Percentiles rank a stretch among this genome's conserved stretches.
Evolutionary conservation across 2,329 filamentous ascomycete genomes (phyloP).

Genomic region (Alternaria hordeiaustralica): DNA sequence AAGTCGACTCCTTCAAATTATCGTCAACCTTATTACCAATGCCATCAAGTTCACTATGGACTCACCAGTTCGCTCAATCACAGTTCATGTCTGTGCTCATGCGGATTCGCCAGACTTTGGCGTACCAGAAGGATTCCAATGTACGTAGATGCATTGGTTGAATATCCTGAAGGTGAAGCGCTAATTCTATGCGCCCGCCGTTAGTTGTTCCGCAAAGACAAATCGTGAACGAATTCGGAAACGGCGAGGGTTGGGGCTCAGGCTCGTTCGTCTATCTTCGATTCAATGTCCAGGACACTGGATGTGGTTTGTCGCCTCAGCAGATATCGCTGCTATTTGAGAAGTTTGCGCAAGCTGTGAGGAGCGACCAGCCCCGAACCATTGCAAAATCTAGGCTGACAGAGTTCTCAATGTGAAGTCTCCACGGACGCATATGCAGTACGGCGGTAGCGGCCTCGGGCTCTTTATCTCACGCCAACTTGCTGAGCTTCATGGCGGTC

Average conservation of each 20-base stretch:
- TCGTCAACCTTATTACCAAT: slow-evolving; percentile 54
- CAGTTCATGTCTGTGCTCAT: slow-evolving; percentile 46
- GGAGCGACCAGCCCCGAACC: not conserved
- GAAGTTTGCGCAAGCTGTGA: slow-evolving; percentile 37
- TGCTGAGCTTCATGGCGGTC: slow-evolving; percentile 45
- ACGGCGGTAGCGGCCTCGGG: slow-evolving; percentile 46
- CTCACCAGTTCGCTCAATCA: slow-evolving; percentile 43
- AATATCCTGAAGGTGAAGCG: not conserved
- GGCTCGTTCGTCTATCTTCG: slow-evolving; percentile 37
- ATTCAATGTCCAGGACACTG: slow-evolving; percentile 43
- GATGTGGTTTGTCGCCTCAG: slow-evolving; percentile 37
- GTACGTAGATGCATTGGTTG: not conserved
- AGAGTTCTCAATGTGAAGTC: slow-evolving; percentile 9
- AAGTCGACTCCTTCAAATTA: slow-evolving; percentile 52
- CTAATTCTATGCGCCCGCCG: not conserved
- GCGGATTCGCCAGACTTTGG: slow-evolving; percentile 40
- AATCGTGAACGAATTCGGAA: slow-evolving; percentile 19
- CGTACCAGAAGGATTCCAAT: slow-evolving; percentile 26
- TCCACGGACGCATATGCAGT: slow-evolving; percentile 44
- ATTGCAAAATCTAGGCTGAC: not conserved
- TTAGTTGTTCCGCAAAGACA: slow-evolving; percentile 30
- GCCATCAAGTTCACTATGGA: slow-evolving; percentile 56
- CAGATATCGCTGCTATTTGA: slow-evolving; percentile 43
- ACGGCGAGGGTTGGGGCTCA: slow-evolving; percentile 36
- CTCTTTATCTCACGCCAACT: slow-evolving; percentile 47